A percentile compares a stretch with the other conserved stretches of the same genome.
Conservation (phyloP, 1,139 yeast genomes). For the Yamadazyma atmosphaerica region DNA sequence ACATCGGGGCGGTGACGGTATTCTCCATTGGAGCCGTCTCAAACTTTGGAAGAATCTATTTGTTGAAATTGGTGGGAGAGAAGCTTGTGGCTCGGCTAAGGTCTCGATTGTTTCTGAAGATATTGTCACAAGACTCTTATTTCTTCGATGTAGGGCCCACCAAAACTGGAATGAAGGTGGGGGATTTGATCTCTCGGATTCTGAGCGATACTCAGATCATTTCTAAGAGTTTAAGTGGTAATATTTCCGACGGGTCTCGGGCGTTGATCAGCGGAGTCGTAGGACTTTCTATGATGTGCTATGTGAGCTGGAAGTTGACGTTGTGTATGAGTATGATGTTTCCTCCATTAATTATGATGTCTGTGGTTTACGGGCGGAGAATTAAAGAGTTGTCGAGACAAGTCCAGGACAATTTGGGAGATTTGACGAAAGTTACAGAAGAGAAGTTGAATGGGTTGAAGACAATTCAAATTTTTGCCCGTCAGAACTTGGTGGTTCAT, state of each 20-base stretch:
- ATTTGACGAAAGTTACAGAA: slow-evolving; percentile 84
- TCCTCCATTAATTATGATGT: slow-evolving; percentile 79
- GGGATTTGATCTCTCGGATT: slow-evolving; percentile 85
- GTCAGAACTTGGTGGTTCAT: slow-evolving; percentile 59
- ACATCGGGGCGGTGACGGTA: slow-evolving; percentile 41
- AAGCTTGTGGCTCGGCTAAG: slow-evolving; percentile 81
- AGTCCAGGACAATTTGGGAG: slow-evolving; percentile 85
- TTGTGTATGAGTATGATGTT: slow-evolving; percentile 72
- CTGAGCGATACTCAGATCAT: slow-evolving; percentile 91
- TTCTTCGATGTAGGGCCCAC: slow-evolving; percentile 80
- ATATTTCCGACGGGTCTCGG: slow-evolving; percentile 87
- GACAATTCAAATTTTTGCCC: slow-evolving; percentile 88
- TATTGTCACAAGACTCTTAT: slow-evolving; percentile 84
- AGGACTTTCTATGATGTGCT: slow-evolving; percentile 84
- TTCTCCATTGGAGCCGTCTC: slow-evolving; percentile 72
- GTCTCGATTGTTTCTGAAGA: slow-evolving; percentile 70
- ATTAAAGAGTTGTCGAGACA: slow-evolving; percentile 73
- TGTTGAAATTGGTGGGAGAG: slow-evolving; percentile 80
- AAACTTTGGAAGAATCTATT: slow-evolving; percentile 75
- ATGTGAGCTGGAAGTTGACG: slow-evolving; percentile 79
- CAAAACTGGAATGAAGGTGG: slow-evolving; percentile 63
- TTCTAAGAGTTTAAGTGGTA: slow-evolving; percentile 82
- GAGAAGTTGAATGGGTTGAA: slow-evolving; percentile 85
- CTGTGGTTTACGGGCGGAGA: slow-evolving; percentile 75
- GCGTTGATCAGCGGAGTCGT: slow-evolving; percentile 77